These are phyloP conservation scores for Pichia phayaonensis DNA, from an alignment of 805 yeast species.

Conservation along the genomic window DNA sequence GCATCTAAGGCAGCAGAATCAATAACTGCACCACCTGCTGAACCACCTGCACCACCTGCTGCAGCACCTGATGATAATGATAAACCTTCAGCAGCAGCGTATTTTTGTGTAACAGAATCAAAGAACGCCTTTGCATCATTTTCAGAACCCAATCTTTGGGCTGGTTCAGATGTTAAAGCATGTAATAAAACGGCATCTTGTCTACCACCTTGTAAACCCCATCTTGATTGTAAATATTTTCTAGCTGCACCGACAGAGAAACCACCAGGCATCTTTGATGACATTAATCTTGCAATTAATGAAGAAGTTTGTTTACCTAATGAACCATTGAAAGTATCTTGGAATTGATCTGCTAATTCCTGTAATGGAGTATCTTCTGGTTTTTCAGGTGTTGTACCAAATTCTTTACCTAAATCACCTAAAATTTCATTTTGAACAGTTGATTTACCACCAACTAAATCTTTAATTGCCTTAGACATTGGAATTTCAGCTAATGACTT, in stretches of 20 bases:
- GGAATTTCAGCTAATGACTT: conserved; percentile 82
- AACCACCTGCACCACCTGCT: conserved; percentile 41
- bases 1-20: conserved; percentile 95
- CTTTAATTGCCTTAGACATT: conserved; percentile 88
- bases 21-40: conserved; percentile 78
- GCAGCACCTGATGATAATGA: conserved; percentile 57
- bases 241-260: conserved; percentile 88
- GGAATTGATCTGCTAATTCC: conserved; percentile 93
- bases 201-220: conserved; percentile 91
- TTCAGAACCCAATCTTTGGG: conserved; percentile 78
- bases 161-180: conserved; percentile 87
- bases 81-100: conserved; percentile 77
- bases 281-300: conserved; percentile 80
- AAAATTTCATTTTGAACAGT: conserved; percentile 97
- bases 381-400: conserved; percentile 96
- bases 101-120: conserved; percentile 74
- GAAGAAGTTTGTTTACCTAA: conserved; percentile 93
- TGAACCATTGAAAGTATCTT: conserved; percentile 79
- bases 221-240: conserved; percentile 83
- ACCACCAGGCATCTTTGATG: conserved; percentile 99
- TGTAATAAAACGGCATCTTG: conserved; percentile 83
- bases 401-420: conserved; percentile 98
- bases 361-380: conserved; percentile 97
- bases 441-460: conserved; percentile 96
- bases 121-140: conserved; percentile 85